These are phyloP conservation scores for Brassica balearica DNA, from an alignment of 441 rosid genomes.

Conservation along the genomic window DNA sequence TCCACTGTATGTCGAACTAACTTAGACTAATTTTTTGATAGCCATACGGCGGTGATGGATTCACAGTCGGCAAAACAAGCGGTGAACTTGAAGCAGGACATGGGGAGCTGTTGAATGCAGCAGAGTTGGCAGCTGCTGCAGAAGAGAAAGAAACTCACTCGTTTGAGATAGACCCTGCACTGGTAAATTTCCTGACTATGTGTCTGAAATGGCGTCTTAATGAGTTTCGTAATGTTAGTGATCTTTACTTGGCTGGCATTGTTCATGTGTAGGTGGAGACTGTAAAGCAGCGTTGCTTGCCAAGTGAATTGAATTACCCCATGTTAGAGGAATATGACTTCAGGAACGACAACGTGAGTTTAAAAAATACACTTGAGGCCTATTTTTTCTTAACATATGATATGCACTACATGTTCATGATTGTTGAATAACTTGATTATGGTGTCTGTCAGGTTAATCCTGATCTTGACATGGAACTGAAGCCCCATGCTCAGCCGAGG, in stretches of 20 bases:
- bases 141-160: conserved; percentile 95
- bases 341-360: conserved; percentile 86
- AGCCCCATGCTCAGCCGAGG: conserved; percentile 94
- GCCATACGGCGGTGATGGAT: conserved; percentile 69
- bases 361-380: conserved; percentile 10
- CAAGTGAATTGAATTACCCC: conserved; percentile 92
- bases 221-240: conserved; percentile 14
- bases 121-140: conserved; percentile 88
- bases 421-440: conserved; percentile 24
- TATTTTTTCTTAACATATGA: conserved; percentile 10
- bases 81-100: conserved; percentile 76
- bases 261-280: conserved; percentile 74
- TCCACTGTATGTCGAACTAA: conserved; percentile 21
- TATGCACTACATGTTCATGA: conserved; percentile 1
- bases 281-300: conserved; percentile 96
- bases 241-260: conserved; percentile 7
- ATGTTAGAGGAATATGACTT: conserved; percentile 99
- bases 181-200: conserved; percentile 41
- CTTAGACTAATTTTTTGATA: conserved; percentile 32
- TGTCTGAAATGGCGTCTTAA: background rate
- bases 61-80: conserved; percentile 68
- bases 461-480: conserved; percentile 87
- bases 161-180: conserved; percentile 88
- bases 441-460: conserved; percentile 74
- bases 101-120: conserved; percentile 78